Evolutionary conservation across 352 stramenopile genomes (phyloP).

Genomic region (Phytophthora niederhauseri): DNA sequence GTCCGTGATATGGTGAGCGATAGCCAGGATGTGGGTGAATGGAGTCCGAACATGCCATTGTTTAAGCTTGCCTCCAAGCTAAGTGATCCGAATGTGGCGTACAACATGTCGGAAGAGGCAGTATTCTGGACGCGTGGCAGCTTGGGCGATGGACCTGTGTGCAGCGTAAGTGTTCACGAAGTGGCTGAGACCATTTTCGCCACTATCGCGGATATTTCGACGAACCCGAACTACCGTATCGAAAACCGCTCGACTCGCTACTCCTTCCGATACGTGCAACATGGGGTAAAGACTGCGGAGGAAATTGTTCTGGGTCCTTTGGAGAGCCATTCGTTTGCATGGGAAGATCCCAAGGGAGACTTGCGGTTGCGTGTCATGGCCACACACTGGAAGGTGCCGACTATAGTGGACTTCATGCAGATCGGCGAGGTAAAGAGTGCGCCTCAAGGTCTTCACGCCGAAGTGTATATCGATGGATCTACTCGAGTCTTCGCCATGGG

Average conservation of each 20-base stretch:
- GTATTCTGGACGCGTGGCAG: constrained; percentile 74
- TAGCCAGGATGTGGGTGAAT: constrained; percentile 56
- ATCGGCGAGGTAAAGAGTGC: constrained; percentile 67
- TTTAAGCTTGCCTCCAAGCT: constrained; percentile 48
- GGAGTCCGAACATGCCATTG: constrained; percentile 58
- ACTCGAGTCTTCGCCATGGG: constrained; percentile 84
- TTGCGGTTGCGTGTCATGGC: constrained; percentile 66
- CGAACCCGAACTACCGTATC: constrained; percentile 76
- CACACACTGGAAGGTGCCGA: constrained; percentile 70
- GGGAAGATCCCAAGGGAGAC: constrained; percentile 72
- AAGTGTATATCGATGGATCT: constrained; percentile 88
- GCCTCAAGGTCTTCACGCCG: constrained; percentile 62
- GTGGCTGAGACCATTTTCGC: constrained; percentile 74
- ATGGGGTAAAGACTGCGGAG: constrained; percentile 58
- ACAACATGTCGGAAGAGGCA: constrained; percentile 51
- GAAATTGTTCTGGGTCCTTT: constrained; percentile 73
- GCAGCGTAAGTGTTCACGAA: constrained; percentile 66
- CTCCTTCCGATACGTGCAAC: constrained; percentile 79
- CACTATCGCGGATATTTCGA: constrained; percentile 72
- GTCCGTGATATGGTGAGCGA: constrained; percentile 67
- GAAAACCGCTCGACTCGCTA: constrained; percentile 83
- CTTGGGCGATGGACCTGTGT: constrained; percentile 76
- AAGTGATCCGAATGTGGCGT: constrained; percentile 48
- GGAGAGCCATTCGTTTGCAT: constrained; percentile 82
- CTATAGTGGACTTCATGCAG: constrained; percentile 74